Base-by-base conservation (phyloP, 768 basidiomycete genomes). In the Russula emetica region DNA sequence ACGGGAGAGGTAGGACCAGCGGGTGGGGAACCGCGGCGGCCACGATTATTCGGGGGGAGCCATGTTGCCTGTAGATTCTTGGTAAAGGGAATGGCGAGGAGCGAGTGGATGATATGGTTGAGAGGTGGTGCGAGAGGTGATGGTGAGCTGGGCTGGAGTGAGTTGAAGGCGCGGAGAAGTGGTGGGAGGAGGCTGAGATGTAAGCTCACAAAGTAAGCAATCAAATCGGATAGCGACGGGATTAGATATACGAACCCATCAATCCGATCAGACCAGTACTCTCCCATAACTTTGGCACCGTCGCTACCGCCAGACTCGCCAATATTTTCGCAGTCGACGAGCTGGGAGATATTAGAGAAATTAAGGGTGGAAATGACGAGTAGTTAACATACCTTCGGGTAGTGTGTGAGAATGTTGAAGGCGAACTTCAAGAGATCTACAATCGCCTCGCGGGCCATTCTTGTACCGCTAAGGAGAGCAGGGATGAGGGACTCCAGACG, bases 401-500 rank as follows among this genome's bases (percentile, higher is more conserved):
- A 94, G 71, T 90, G 88, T 47, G 85, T 73, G 56, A 92, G 77
- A 34, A 96, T 72, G 72, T 96, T 94, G 74, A 92, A 94, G 3
- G 83, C 78, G 53, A 94, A 79, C 71, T 98, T 98, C 61, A 98
- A 80, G 28, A 94, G 72, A 73, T 98, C 94, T 4, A 83, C 80
- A 77, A 89, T 81, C 2, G 94, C 92, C 60, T 92, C 90, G 68
- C 80, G 81, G 34, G 84, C 78, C 76, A 83, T 78, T 66, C 81
- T 78, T 22, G 79, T 71, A 62, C 84, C 80, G 45, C 77, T 74
- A 47, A 84, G 77, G 63, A 88, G 77, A 55, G 74, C 76, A 47
- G 71, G 74, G 3, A 77, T 74, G 34, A 90, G 76, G 36, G 79
- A 72, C 63, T 90, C 90, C 20, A 90, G 76, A 67, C 88, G 88